A percentile compares a stretch with the other conserved stretches of the same genome.
These are phyloP conservation scores for Elaeis guineensis DNA, from an alignment of 176 grass and related monocot genomes.

Conservation along the genomic window DNA sequence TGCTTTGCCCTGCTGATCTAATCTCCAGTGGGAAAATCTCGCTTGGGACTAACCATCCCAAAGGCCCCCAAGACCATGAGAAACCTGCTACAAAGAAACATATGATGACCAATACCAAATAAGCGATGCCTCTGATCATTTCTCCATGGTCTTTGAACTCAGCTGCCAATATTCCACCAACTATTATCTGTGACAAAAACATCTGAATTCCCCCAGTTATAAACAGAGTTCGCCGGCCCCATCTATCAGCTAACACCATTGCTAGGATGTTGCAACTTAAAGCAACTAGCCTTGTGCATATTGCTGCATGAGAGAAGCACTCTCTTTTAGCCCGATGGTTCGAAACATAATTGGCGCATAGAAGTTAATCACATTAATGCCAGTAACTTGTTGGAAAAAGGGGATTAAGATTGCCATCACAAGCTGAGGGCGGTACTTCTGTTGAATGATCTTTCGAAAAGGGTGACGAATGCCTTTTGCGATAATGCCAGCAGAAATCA, in stretches of 20 bases:
- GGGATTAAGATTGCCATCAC: slow-evolving; percentile 42
- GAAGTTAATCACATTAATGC: slow-evolving; percentile 79
- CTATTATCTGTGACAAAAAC: slow-evolving; percentile 48
- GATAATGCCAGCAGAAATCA: slow-evolving; percentile 48
- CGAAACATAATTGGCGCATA: slow-evolving; percentile 57
- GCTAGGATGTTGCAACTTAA: slow-evolving; percentile 53
- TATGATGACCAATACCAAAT: slow-evolving; percentile 44
- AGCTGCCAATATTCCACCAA: slow-evolving; percentile 42
- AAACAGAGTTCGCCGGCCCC: slow-evolving; percentile 53
- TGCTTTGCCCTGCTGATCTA: slow-evolving; percentile 63
- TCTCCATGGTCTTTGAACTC: slow-evolving; percentile 49
- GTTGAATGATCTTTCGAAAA: slow-evolving; percentile 43
- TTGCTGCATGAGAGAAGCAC: slow-evolving; percentile 28
- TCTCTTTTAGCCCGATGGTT: slow-evolving; percentile 54
- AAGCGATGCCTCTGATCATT: slow-evolving; percentile 43
- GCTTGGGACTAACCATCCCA: slow-evolving; percentile 52
- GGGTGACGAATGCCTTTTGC: slow-evolving; percentile 30
- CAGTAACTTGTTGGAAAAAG: slow-evolving; percentile 65
- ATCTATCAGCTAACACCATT: slow-evolving; percentile 48
- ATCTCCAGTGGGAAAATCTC: slow-evolving; percentile 70
- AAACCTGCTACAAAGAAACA: slow-evolving; percentile 65
- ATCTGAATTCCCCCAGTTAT: slow-evolving; percentile 55
- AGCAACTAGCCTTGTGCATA: slow-evolving; percentile 52
- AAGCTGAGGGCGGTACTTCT: slow-evolving; percentile 75
- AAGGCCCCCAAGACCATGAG: slow-evolving; percentile 77